Conservation (phyloP, 257 asterid species). For the Solanum ossicruentum region DNA sequence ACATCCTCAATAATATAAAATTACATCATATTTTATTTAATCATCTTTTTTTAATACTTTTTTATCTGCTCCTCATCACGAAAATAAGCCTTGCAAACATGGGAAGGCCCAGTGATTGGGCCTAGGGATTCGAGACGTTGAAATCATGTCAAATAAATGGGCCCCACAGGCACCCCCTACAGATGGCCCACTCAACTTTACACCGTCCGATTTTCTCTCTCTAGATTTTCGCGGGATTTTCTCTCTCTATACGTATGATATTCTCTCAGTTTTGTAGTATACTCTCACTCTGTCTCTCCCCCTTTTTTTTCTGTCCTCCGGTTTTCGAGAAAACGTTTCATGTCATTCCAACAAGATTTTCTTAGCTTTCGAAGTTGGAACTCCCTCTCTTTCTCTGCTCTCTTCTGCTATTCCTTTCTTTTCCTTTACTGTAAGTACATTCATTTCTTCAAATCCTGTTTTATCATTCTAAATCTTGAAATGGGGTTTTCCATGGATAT, state of each 20-base stretch:
- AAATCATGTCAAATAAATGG: slow-evolving; percentile 5
- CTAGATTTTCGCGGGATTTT: slow-evolving; percentile 24
- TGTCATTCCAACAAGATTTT: slow-evolving; percentile 31
- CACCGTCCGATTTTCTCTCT: slow-evolving; percentile 24
- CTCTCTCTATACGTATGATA: slow-evolving; percentile 2
- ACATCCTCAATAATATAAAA: no score
- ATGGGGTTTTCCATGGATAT: neutral
- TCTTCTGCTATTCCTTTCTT: slow-evolving; percentile 51
- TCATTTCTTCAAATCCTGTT: neutral
- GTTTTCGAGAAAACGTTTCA: slow-evolving; percentile 24
- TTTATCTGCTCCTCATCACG: no score
- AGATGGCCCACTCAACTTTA: slow-evolving; percentile 5
- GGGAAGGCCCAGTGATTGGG: slow-evolving; percentile 4
- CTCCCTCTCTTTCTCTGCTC: slow-evolving; percentile 14
- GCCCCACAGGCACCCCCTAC: neutral
- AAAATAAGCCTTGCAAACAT: no score
- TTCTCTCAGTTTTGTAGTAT: neutral
- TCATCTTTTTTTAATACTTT: no score
- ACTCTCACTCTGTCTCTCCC: slow-evolving; percentile 11
- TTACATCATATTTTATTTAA: no score
- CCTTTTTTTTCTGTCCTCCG: slow-evolving; percentile 14
- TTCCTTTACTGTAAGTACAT: slow-evolving; percentile 45
- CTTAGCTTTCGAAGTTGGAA: neutral
- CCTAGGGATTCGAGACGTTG: slow-evolving; percentile 30
- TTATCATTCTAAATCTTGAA: neutral